Conservation (phyloP, 345 rosid species). For the Dipteronia dyeriana region DNA sequence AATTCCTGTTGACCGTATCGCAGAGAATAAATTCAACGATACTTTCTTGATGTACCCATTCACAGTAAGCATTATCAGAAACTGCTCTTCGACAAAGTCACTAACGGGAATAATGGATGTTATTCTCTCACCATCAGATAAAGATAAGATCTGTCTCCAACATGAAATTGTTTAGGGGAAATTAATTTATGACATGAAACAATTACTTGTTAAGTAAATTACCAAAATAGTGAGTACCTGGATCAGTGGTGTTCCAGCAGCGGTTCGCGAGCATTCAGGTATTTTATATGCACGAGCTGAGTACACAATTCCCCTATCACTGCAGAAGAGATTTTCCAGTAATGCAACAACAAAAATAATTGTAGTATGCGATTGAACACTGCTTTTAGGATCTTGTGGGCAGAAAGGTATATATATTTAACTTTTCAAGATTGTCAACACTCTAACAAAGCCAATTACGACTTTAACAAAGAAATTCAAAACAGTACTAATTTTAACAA, state of each 20-base stretch:
- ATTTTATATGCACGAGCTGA: constrained; percentile 94
- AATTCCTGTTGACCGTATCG: constrained; percentile 94
- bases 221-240: constrained; percentile 56
- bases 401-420: too few species aligned
- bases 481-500: too few species aligned
- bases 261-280: constrained; percentile 84
- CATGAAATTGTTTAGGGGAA: constrained; percentile 17
- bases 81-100: constrained; percentile 77
- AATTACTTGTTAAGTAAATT: not conserved
- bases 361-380: too few species aligned
- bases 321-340: constrained; percentile 34
- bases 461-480: too few species aligned
- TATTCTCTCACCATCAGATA: constrained; percentile 92
- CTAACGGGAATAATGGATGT: constrained; percentile 94
- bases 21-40: constrained; percentile 73
- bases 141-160: constrained; percentile 66
- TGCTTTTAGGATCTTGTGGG: too few species aligned
- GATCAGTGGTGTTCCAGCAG: constrained; percentile 90
- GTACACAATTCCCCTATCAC: constrained; percentile 90
- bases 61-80: constrained; percentile 88
- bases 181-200: constrained; percentile 19
- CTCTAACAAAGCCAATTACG: too few species aligned
- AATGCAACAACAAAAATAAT: not conserved
- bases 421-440: too few species aligned
- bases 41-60: constrained; percentile 98